Evolutionary conservation across 1,284 basidiomycete species (phyloP).

Genomic region (Moesziomyces sp.): DNA sequence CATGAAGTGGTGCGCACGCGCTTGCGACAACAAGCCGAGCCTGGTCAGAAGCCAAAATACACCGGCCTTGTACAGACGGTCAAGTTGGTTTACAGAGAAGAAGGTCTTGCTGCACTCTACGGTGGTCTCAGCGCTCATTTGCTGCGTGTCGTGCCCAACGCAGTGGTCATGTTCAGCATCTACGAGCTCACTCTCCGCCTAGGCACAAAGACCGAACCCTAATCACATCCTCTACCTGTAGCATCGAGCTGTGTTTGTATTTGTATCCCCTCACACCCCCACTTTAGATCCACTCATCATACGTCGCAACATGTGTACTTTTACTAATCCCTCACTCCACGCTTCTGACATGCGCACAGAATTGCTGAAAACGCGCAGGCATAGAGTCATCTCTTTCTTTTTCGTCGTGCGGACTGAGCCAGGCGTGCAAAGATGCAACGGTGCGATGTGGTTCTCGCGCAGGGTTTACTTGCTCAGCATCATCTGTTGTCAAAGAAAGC

Average conservation of each 20-base stretch:
- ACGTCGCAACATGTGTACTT: no score
- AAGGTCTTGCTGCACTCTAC: constrained; percentile 86
- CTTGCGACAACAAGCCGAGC: constrained; percentile 80
- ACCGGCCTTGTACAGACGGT: constrained; percentile 87
- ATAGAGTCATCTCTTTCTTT: no score
- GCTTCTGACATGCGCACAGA: no score
- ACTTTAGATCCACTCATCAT: no score
- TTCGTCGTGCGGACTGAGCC: no score
- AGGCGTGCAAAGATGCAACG: no score
- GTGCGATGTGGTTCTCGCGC: no score
- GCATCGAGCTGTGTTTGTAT: not conserved
- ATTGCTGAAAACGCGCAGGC: no score
- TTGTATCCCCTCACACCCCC: no score
- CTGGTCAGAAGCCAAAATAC: constrained; percentile 76
- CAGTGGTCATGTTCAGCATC: constrained; percentile 89
- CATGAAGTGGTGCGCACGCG: constrained; percentile 80
- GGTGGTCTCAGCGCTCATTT: constrained; percentile 94
- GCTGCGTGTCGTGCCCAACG: constrained; percentile 96
- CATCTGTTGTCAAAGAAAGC: constrained; percentile 43
- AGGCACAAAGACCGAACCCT: constrained; percentile 25
- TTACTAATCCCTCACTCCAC: no score
- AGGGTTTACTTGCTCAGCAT: constrained; percentile 64
- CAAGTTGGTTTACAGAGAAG: constrained; percentile 85
- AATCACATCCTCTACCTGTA: not conserved
- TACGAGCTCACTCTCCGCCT: constrained; percentile 68